Evolutionary conservation across 306 rosid species (phyloP), one percentile per base, ranked within the genome.

Genomic region (Malus orientalis): DNA sequence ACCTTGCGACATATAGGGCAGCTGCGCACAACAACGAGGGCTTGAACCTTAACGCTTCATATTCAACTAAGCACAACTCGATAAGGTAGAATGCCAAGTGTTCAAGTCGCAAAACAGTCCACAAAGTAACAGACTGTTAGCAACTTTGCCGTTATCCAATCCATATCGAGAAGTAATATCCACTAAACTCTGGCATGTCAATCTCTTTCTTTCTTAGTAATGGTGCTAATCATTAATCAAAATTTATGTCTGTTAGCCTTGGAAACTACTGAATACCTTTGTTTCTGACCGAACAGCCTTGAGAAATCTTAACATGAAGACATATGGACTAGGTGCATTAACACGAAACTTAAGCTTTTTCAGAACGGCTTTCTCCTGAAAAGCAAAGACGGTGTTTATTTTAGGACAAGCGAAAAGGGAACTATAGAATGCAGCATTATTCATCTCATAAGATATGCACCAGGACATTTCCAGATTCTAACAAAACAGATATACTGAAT

Each of bases 11-110:
- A 83, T 88, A 92, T 76, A 95, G 79, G 25, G 97, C 97, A 49
- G 98, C 93, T 74, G 98, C 98, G 83, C 93, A 90, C 29, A 95
- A 76, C 87, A 95, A 63, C 1, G 98, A 95, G 25, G 97, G 84
- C 85, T 87, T 90, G 84, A 90, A 93, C 78, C 83, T 87, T 69
- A 90, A 81, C 67, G 90, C 88, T 84, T 95, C 97, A 45, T 89
- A 89, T 82, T 90, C 96, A 74, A 90, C 91, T 71, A 93, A 84
- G 74, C 90, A 86, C 59, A 93, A 82, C 73, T 93, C 96, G 1
- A 86, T 85, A 22, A 93, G 87, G 83, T 87, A 90, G 86, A 87
- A 93, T 15, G 96, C 86, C 87, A 95, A 36, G 78, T 88, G 93
- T 66, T 95, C 97, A 55, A 95, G 90, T 97, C 88, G 93, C 38